phyloP scores from a whole-genome alignment of 306 rosid species.

The Clitoria ternatea region DNA sequence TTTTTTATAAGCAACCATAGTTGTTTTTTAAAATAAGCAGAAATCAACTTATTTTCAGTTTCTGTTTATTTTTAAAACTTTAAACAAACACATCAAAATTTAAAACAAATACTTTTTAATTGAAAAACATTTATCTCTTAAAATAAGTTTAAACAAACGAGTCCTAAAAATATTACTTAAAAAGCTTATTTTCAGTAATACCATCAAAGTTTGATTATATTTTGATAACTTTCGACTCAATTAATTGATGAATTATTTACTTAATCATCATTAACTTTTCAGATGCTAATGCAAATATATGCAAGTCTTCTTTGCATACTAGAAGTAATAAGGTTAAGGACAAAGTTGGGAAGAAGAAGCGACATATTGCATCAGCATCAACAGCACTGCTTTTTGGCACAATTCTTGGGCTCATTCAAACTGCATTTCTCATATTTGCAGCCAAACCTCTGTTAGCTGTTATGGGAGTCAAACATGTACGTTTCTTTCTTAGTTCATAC shows the following conservation, averaged over 20 bases:
- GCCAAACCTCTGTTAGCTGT: conserved; percentile 62
- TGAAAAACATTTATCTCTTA: too few species aligned
- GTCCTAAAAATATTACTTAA: too few species aligned
- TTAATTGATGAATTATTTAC: not conserved
- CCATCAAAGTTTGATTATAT: not conserved
- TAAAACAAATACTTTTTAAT: too few species aligned
- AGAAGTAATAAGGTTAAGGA: not conserved
- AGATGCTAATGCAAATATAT: conserved; percentile 21
- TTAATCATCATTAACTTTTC: not conserved
- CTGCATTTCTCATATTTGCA: conserved; percentile 56
- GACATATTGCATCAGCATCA: conserved; percentile 82
- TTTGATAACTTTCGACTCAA: not conserved
- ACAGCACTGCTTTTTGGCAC: conserved; percentile 81
- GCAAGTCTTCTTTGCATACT: conserved; percentile 7
- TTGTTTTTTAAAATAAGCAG: too few species aligned
- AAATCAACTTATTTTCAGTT: too few species aligned
- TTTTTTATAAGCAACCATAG: too few species aligned
- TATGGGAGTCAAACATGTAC: conserved; percentile 80
- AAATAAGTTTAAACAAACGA: too few species aligned
- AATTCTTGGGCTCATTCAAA: conserved; percentile 74
- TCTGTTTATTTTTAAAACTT: too few species aligned
- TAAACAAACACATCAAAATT: too few species aligned
- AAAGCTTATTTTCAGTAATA: too few species aligned
- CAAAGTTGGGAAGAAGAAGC: conserved; percentile 35
- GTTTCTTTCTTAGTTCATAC: conserved; percentile 21